Base-by-base conservation (phyloP, 371 early-diverging fungal species). In the Vairimorpha apis region DNA sequence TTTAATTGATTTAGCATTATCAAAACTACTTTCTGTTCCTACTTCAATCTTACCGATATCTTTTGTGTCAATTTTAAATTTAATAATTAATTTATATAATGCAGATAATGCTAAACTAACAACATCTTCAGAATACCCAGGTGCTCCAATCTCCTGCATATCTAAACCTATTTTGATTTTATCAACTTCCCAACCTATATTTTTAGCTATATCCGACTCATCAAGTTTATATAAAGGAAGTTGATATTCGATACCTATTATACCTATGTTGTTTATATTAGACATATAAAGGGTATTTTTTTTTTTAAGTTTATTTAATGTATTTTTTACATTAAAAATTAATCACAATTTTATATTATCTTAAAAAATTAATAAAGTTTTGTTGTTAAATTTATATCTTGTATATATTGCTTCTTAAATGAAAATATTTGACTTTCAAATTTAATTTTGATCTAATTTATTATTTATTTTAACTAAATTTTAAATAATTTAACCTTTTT, bases 1-100 rank as follows among this genome's bases (percentile, higher is more conserved):
- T 86, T 94, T 94, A 78, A 92, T 91, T 21, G 93, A 88, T 86
- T 96, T 96, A 67, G 91, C 89, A 86, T 93, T 92, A 87, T 96
- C 97, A 71, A 92, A 90, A 81, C 93, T 91, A 62, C 94, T 92
- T 84, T 96, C 97, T 47, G 97, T 94, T 65, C 97, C 97, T 55
- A 96, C 93, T 79, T 96, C 97, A 38, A 96, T 86, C 45, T 90
- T 88, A 47, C 95, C 95, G 83, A 96, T 89, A 79, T 89, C 87
- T 55, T 82, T 87, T 83, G 87, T 88, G 51, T 87, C 79, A 64
- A 94, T 87, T 67, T 88, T 87, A 86, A 92, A 89, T 87, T 90
- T 92, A 73, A 90, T 90, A 85, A 93, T 86, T 69, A 94, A 86
- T 81, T 85, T 87, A 78, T 90, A 87, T 37, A 94, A 93, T 64